Evolutionary conservation across 2,329 filamentous ascomycete genomes (phyloP).

Genomic region (Beauveria medogensis): DNA sequence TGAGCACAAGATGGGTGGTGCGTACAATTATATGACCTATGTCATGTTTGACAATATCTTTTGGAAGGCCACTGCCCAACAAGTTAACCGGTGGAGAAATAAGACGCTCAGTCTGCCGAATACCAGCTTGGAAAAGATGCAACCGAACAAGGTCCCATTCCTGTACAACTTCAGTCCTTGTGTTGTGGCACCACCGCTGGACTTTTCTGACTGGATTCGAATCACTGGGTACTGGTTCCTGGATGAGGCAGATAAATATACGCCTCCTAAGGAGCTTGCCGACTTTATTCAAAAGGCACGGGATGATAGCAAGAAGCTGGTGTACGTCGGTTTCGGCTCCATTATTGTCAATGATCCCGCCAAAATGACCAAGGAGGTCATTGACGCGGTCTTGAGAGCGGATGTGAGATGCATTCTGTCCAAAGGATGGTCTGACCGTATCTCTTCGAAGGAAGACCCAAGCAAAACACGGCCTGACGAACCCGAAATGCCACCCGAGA

Average conservation of each 20-base stretch:
- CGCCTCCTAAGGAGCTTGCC: slow-evolving; percentile 65
- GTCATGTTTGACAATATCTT: slow-evolving; percentile 95
- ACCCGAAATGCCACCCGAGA: slow-evolving; percentile 65
- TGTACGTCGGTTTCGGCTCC: slow-evolving; percentile 95
- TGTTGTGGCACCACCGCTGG: slow-evolving; percentile 87
- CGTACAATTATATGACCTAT: slow-evolving; percentile 92
- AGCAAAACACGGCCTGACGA: slow-evolving; percentile 47
- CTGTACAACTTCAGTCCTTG: slow-evolving; percentile 94
- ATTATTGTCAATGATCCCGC: slow-evolving; percentile 88
- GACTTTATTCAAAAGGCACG: slow-evolving; percentile 81
- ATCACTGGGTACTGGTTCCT: slow-evolving; percentile 98
- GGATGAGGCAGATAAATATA: slow-evolving; percentile 64
- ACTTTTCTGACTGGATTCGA: slow-evolving; percentile 96
- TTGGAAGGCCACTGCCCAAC: slow-evolving; percentile 85
- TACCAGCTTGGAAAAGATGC: slow-evolving; percentile 82
- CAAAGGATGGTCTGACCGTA: slow-evolving; percentile 92
- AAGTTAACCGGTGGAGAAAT: slow-evolving; percentile 90
- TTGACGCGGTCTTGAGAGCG: slow-evolving; percentile 82
- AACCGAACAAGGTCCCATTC: slow-evolving; percentile 96
- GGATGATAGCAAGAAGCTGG: slow-evolving; percentile 76
- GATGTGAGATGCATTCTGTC: slow-evolving; percentile 92
- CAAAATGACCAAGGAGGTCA: slow-evolving; percentile 84
- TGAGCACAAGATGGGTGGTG: slow-evolving; percentile 87
- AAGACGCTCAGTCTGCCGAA: slow-evolving; percentile 68
- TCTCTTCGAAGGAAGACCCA: slow-evolving; percentile 38